Evolutionary conservation across 2,329 filamentous ascomycete genomes (phyloP).

Genomic region (Didymella keratinophila): DNA sequence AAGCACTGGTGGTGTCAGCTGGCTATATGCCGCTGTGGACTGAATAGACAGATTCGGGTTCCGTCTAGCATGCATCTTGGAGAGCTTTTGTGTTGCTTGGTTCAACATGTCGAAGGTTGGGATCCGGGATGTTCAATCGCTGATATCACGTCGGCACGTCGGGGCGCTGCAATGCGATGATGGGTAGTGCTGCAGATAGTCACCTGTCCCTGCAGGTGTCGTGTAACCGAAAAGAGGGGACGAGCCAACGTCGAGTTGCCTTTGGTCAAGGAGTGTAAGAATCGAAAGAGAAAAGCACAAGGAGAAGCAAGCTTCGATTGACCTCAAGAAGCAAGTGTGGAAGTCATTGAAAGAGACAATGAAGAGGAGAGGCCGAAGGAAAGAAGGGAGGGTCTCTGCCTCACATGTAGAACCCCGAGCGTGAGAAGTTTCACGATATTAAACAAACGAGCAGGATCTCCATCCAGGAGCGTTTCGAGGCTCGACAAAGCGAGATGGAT

Average conservation of each 20-base stretch:
- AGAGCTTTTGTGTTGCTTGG: slow-evolving; percentile 45
- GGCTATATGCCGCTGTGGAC: slow-evolving; percentile 49
- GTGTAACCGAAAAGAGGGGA: slow-evolving; percentile 23
- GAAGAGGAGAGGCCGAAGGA: slow-evolving; percentile 4
- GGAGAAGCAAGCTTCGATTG: slow-evolving; percentile 15
- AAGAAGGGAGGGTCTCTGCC: slow-evolving; percentile 20
- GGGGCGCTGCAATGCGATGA: slow-evolving; percentile 24
- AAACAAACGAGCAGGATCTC: slow-evolving; percentile 36
- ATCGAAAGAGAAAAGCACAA: slow-evolving; percentile 31
- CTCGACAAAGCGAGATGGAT: slow-evolving; percentile 14
- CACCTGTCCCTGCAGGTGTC: slow-evolving; percentile 41
- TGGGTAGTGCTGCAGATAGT: slow-evolving; percentile 19
- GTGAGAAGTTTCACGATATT: slow-evolving; percentile 39
- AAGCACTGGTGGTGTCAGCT: slow-evolving; percentile 39
- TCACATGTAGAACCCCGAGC: slow-evolving; percentile 25
- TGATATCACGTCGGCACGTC: slow-evolving; percentile 16
- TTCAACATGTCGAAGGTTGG: slow-evolving; percentile 44
- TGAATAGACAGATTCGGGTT: slow-evolving; percentile 58
- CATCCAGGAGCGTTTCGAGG: slow-evolving; percentile 35
- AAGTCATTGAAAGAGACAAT: slow-evolving; percentile 31
- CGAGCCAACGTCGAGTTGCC: slow-evolving; percentile 26
- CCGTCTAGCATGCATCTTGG: slow-evolving; percentile 56
- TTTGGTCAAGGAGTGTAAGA: slow-evolving; percentile 20
- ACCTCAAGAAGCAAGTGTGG: slow-evolving; percentile 12
- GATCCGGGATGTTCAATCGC: slow-evolving; percentile 5